A percentile compares a stretch with the other conserved stretches of the same genome.
phyloP scores from a whole-genome alignment of 306 rosid genomes.

The Dalbergia oliveri region DNA sequence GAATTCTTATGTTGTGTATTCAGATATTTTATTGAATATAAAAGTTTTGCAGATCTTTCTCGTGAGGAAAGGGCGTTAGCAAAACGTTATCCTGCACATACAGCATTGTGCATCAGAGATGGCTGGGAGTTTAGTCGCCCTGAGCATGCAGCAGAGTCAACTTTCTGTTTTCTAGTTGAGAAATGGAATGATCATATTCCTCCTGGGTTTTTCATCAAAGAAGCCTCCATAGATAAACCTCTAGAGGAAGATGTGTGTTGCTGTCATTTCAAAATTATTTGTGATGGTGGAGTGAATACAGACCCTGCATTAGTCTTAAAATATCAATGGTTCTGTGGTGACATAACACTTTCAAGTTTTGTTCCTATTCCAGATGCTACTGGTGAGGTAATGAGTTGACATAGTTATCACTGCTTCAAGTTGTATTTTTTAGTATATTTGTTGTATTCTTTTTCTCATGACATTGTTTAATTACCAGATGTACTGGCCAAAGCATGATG shows the following conservation, averaged over 20 bases:
- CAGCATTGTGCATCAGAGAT: slow-evolving; percentile 89
- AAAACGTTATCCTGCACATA: slow-evolving; percentile 84
- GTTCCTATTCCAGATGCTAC: slow-evolving; percentile 77
- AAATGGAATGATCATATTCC: slow-evolving; percentile 91
- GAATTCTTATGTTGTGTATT: slow-evolving; percentile 30
- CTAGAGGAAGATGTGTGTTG: slow-evolving; percentile 90
- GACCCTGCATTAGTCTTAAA: slow-evolving; percentile 66
- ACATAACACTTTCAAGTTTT: slow-evolving; percentile 73
- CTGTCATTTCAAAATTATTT: slow-evolving; percentile 77
- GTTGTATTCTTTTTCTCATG: slow-evolving; percentile 2
- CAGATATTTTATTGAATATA: slow-evolving; percentile 35
- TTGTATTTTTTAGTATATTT: slow-evolving; percentile 16
- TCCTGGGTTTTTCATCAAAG: slow-evolving; percentile 72
- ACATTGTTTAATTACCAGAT: slow-evolving; percentile 59
- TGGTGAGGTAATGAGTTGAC: slow-evolving; percentile 65
- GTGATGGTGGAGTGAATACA: slow-evolving; percentile 56
- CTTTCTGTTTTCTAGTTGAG: slow-evolving; percentile 82
- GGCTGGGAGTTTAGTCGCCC: slow-evolving; percentile 96
- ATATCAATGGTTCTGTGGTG: slow-evolving; percentile 96
- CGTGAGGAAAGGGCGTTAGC: slow-evolving; percentile 77
- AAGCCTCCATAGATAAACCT: slow-evolving; percentile 84
- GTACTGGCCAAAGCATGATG: slow-evolving; percentile 92
- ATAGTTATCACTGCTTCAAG: slow-evolving; percentile 35
- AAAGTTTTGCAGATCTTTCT: slow-evolving; percentile 75
- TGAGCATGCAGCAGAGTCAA: slow-evolving; percentile 84